Percentiles rank a stretch among this genome's conserved stretches.
phyloP scores from a whole-genome alignment of 352 stramenopile species.

The Globisporangium middletonii region DNA sequence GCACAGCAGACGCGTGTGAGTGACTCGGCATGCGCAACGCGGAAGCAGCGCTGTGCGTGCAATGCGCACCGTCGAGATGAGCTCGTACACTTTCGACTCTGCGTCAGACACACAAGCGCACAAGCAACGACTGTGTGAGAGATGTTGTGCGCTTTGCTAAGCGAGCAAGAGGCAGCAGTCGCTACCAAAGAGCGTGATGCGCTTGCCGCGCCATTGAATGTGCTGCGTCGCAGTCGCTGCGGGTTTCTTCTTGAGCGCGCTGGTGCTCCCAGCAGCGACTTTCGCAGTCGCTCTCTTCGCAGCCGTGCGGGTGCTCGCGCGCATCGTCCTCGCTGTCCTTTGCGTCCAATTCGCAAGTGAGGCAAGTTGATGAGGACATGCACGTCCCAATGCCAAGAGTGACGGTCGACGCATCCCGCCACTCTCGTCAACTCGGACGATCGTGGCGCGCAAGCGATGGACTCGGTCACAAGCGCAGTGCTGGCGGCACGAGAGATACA shows the following conservation, averaged over 20 bases:
- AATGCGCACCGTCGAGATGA: conserved; percentile 61
- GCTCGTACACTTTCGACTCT: conserved; percentile 77
- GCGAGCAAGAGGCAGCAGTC: not conserved
- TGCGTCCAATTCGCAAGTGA: not conserved
- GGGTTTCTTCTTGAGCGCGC: conserved; percentile 15
- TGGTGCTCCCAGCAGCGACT: conserved; percentile 1
- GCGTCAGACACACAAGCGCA: not conserved
- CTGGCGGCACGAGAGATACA: no score
- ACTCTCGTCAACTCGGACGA: no score
- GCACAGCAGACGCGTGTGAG: not conserved
- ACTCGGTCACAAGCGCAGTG: no score
- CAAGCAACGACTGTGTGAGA: not conserved
- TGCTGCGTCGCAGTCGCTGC: conserved; percentile 30
- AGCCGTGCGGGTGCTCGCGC: not conserved
- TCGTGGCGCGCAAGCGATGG: no score
- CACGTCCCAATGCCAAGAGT: no score
- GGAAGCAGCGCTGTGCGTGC: not conserved
- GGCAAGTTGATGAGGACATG: not conserved
- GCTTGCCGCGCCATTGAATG: conserved; percentile 61
- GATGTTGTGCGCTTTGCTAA: not conserved
- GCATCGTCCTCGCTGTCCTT: not conserved
- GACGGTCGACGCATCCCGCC: no score
- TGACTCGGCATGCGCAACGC: not conserved
- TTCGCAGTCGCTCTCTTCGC: conserved; percentile 2
- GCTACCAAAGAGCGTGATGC: conserved; percentile 72